Evolutionary conservation across 805 yeast genomes (phyloP), one percentile per base, ranked within the genome.

Genomic region (Barnettozyma sucrosica): DNA sequence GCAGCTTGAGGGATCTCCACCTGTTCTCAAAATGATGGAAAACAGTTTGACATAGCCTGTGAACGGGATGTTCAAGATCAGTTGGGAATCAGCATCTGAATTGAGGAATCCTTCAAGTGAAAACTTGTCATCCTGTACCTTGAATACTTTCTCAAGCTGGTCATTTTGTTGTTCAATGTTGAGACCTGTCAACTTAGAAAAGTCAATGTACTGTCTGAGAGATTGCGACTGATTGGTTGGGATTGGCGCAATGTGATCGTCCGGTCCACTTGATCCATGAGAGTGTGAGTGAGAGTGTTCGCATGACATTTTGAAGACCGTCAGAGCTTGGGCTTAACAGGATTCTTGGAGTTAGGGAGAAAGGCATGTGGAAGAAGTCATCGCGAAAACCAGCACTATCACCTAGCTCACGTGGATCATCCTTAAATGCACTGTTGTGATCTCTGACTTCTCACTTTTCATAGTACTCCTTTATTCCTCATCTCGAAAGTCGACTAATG

Each of bases 31-130:
- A 2, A 85, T 77, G 1, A 92, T 55, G 3, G 96, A 85, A 60
- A 79, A 86, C 32, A 92, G 65, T 60, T 83, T 87, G 36, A 86
- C 89, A 21, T 76, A 68, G 1, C 85, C 85, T 11, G 83, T 80
- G 58, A 92, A 92, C 25, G 97, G 97, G 25, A 92, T 77, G 45
- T 79, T 76, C 28, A 92, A 55, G 28, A 90, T 76, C 55, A 90
- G 54, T 62, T 92, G 97, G 49, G 83, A 79, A 59, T 92, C 98
- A 2, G 85, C 80, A 62, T 90, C 97, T 1, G 86, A 78, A 64
- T 78, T 68, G 41, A 81, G 60, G 68, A 66, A 57, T 33, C 66
- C 52, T 68, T 80, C 50, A 9, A 77, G 54, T n/a, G 70, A 64
- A 51, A 77, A 79, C 56, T 77, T 76, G 7, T 72, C 68, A 1